Evolutionary conservation across 2,329 filamentous ascomycete genomes (phyloP).

Genomic region (Aspergillus brunneoviolaceus): DNA sequence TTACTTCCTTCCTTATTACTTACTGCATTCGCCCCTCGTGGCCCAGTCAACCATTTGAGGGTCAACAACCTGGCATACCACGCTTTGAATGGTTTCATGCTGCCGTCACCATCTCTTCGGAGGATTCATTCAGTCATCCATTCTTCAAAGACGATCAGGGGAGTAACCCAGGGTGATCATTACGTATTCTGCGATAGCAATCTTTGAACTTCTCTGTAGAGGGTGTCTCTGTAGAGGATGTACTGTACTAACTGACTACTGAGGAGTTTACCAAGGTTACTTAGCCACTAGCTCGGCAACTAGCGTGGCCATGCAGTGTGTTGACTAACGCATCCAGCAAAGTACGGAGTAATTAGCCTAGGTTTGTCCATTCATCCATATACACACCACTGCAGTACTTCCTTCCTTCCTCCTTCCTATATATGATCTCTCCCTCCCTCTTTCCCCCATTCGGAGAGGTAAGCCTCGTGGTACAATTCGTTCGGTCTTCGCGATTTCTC

Average conservation of each 20-base stretch:
- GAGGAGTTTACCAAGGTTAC: not conserved
- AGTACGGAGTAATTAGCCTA: too few relatives aligned
- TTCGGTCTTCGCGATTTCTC: slow-evolving; percentile 1
- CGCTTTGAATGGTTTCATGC: not conserved
- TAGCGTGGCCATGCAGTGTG: not conserved
- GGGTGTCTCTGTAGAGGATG: too few relatives aligned
- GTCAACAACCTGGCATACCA: not conserved
- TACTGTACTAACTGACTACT: too few relatives aligned
- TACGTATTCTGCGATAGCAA: not conserved
- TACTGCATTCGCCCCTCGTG: not conserved
- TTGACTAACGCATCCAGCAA: not conserved
- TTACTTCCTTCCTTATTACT: not conserved
- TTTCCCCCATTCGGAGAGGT: not conserved
- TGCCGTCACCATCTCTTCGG: not conserved
- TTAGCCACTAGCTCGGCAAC: not conserved
- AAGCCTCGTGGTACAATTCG: not conserved
- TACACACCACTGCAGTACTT: not conserved
- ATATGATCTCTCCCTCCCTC: not conserved
- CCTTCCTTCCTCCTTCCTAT: not conserved
- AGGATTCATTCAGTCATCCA: not conserved
- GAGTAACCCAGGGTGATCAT: not conserved
- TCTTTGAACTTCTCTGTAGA: too few relatives aligned
- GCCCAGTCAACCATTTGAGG: not conserved
- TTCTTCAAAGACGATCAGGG: not conserved
- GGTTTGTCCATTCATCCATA: not conserved